A percentile compares a stretch with the other conserved stretches of the same genome.
phyloP scores from a whole-genome alignment of 768 basidiomycete genomes.

The Leccinum imitatum region DNA sequence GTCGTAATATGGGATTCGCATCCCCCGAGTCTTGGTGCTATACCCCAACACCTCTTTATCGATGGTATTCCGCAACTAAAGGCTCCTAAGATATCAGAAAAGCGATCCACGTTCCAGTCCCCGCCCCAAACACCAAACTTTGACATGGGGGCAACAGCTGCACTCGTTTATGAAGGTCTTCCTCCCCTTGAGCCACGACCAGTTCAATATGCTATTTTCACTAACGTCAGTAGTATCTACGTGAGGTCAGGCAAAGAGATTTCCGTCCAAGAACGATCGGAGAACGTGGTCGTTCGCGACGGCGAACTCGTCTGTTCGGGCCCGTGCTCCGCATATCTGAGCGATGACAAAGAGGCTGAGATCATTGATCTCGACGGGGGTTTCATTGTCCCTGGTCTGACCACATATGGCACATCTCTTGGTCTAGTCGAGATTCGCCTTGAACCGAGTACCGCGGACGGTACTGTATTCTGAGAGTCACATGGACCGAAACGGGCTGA shows the following conservation, averaged over 20 bases:
- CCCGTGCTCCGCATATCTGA: slow-evolving; percentile 22
- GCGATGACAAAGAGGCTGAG: slow-evolving; percentile 24
- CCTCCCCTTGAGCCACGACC: slow-evolving; percentile 58
- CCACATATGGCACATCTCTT: slow-evolving; percentile 69
- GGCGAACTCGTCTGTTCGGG: slow-evolving; percentile 56
- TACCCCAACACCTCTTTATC: slow-evolving; percentile 75
- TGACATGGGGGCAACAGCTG: slow-evolving; percentile 60
- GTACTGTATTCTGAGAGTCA: slow-evolving; percentile 37
- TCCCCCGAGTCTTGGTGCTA: slow-evolving; percentile 72
- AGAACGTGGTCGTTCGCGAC: slow-evolving; percentile 41
- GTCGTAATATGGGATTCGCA: slow-evolving; percentile 78
- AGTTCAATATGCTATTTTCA: slow-evolving; percentile 51
- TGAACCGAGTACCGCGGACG: slow-evolving; percentile 73
- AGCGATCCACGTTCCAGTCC: slow-evolving; percentile 42
- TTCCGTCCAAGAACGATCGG: slow-evolving; percentile 27
- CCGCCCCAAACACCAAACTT: slow-evolving; percentile 67
- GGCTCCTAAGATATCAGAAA: slow-evolving; percentile 38
- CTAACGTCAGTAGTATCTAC: slow-evolving; percentile 58
- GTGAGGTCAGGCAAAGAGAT: slow-evolving; percentile 25
- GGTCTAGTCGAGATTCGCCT: slow-evolving; percentile 67
- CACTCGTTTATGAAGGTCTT: slow-evolving; percentile 68
- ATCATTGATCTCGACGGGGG: slow-evolving; percentile 72
- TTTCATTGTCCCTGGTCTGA: slow-evolving; percentile 63
- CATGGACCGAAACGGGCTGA: too few species aligned
- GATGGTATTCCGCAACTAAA: slow-evolving; percentile 79